Conservation (phyloP, 371 early-diverging fungal species). For the Rhizopus sp. region DNA sequence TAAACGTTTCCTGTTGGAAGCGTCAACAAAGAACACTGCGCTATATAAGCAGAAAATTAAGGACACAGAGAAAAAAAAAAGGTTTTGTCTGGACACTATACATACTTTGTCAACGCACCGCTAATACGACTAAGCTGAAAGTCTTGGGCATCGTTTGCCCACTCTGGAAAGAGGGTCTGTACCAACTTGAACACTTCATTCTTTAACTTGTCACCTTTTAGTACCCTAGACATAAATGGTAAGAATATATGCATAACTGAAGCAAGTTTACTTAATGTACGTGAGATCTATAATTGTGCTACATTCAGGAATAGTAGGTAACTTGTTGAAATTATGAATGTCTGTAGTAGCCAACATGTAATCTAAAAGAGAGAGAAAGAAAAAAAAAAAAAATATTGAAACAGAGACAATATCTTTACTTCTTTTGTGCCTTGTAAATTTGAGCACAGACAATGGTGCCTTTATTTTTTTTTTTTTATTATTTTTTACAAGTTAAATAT, state of each 20-base stretch:
- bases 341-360: not conserved
- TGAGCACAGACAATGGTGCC: too few species aligned
- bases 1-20: constrained; percentile 47
- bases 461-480: too few species aligned
- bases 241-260: not conserved
- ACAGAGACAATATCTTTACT: too few species aligned
- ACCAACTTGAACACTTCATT: constrained; percentile 22
- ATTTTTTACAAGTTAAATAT: not conserved
- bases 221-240: constrained; percentile 8
- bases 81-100: not conserved
- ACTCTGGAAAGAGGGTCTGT: constrained; percentile 41
- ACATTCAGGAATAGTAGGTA: constrained; percentile 26
- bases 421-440: too few species aligned
- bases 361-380: not conserved
- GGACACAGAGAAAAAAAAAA: not conserved
- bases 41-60: constrained; percentile 15
- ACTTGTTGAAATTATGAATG: not conserved
- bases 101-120: constrained; percentile 81
- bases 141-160: constrained; percentile 37
- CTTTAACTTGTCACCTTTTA: constrained; percentile 28
- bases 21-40: constrained; percentile 74
- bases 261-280: constrained; percentile 8
- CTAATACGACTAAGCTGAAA: constrained; percentile 60
- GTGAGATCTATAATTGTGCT: constrained; percentile 24
- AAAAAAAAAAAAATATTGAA: not conserved